Evolutionary conservation across 2,329 filamentous ascomycete species (phyloP).

Genomic region (Pseudogymnoascus sp.): DNA sequence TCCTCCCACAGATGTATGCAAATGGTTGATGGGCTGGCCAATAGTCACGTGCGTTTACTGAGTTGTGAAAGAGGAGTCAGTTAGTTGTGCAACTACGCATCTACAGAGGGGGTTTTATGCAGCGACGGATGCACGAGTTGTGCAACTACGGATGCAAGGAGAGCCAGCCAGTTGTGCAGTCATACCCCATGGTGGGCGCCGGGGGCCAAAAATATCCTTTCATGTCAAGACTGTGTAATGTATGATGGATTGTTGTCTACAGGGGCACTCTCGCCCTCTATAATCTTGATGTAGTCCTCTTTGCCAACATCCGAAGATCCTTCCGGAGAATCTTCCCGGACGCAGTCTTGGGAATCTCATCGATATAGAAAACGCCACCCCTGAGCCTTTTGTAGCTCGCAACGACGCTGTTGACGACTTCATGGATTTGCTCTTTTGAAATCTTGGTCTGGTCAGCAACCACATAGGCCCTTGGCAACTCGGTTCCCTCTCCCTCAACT

Average conservation of each 20-base stretch:
- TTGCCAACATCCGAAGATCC: constrained; percentile 28
- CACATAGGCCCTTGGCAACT: constrained; percentile 37
- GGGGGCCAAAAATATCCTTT: not conserved
- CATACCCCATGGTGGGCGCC: not conserved
- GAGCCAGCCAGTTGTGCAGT: not conserved
- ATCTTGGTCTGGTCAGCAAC: constrained; percentile 28
- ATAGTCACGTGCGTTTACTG: not conserved
- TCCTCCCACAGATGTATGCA: not conserved
- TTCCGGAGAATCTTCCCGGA: constrained; percentile 16
- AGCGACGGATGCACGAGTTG: not conserved
- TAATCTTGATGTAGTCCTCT: not conserved
- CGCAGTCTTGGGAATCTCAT: not conserved
- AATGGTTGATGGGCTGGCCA: not conserved
- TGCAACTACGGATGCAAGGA: not conserved
- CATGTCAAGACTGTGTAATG: not conserved
- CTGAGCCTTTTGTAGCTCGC: not conserved
- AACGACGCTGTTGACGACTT: constrained; percentile 23
- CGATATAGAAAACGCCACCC: not conserved
- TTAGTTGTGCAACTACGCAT: not conserved
- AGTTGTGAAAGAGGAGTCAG: not conserved
- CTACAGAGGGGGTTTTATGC: not conserved
- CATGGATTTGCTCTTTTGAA: constrained; percentile 26
- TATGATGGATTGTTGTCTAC: not conserved
- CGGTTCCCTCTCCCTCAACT: constrained; percentile 35
- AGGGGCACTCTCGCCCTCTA: not conserved